Evolutionary conservation across 306 rosid species (phyloP), one percentile per base, ranked within the genome.

Genomic region (Gastrolobium bilobum): DNA sequence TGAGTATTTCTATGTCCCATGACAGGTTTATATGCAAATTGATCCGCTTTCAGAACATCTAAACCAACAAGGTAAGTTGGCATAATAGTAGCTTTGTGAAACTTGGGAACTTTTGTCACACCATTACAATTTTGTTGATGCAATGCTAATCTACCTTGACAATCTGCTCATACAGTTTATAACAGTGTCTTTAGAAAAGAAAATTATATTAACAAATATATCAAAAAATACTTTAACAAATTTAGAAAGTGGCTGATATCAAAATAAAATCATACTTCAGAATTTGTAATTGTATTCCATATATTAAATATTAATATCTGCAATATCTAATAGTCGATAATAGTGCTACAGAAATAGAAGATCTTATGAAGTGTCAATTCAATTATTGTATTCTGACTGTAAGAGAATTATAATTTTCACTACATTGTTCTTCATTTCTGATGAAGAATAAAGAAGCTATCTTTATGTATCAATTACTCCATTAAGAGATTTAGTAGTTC

Each of bases 61-160:
- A 88, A 73, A 88, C 96, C 90, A 83, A 92, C 97, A 39, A 84
- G 83, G 75, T 95, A 95, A 44, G 91, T 88, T 72, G 98, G 97
- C 6, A 86, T 79, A 71, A 80, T 52, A 29, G 82, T 81, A 71
- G 71, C 71, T 76, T 81, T 84, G 75, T 59, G 75, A 82, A 58
- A 59, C 82, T 83, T 82, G 72, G 88, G 78, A 80, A 59, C 78
- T 86, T 82, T 81, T 68, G 75, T 67, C 54, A 72, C 87, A 79
- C 77, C 91, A 68, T 77, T 74, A 86, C 80, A 74, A 40, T 76
- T 77, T 52, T 44, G 78, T 38, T 67, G 79, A 78, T 44, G 71
- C 70, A 40, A 71, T 26, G 73, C 80, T 69, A 78, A 78, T 85
- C 84, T 84, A 77, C 83, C 81, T 79, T 66, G 84, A 76, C 65